Evolutionary conservation across 2,329 filamentous ascomycete species (phyloP), one percentile per base, ranked within the genome.

Genomic region (Cladophialophora bantiana): DNA sequence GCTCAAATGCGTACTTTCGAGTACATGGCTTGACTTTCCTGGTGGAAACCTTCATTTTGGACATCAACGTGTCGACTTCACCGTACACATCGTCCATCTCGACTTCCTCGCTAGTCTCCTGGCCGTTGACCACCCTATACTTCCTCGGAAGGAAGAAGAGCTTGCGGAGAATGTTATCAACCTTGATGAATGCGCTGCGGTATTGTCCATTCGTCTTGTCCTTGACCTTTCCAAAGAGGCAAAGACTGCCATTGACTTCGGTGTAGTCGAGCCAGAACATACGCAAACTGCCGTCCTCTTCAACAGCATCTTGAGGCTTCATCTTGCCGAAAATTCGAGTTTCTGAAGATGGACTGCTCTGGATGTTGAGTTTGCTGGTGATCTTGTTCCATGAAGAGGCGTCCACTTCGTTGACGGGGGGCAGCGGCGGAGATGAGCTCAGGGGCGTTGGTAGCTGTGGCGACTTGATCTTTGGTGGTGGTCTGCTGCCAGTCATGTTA

Each of bases 241-340:
- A 98, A 9, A 99, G 83, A 72, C 89, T 95, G 66, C 94, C 94
- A 74, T 94, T 93, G 76, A 97, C 83, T 76, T 99, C 95, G 0
- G 90, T 93, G 75, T 97, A 99, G 78, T 99, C 95, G 7, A 92
- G 90, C 95, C 95, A 99, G 82, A 97, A 99, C 82, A 99, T 93
- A 72, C 90, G 90, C 35, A 99, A 83, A 73, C 91, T 96, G 40
- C 94, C 95, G 75, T 99, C 94, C 69, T 92, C 89, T 77, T 98
- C 94, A n/a, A 96, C 81, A n/a, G 92, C 93, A 78, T 96, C 90
- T 69, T 90, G 87, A 65, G 92, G 85, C 70, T 90, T 88, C 57
- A 97, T 85, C 79, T 98, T 99, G 48, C 93, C 93, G 70, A 92
- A 86, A 7, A 82, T 84, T 32, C 83, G 82, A 38, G 83, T 81